Evolutionary conservation across 1,139 yeast species (phyloP).

Genomic region (Blastobotrys apis): DNA sequence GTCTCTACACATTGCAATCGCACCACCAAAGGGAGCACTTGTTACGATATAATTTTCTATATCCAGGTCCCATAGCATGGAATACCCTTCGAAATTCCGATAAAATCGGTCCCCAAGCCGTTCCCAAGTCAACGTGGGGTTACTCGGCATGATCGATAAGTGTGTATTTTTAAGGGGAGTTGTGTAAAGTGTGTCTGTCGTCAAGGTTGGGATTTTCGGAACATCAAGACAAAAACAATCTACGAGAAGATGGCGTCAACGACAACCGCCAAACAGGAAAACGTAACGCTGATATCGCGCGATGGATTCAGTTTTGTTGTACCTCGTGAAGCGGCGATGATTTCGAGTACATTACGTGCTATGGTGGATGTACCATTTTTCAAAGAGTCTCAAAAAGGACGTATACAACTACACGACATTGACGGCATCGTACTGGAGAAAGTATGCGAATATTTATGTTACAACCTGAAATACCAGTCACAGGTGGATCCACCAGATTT

Average conservation of each 20-base stretch:
- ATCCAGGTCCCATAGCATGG: constrained; percentile 34
- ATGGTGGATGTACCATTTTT: constrained; percentile 51
- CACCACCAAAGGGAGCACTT: constrained; percentile 45
- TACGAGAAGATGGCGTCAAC: background rate
- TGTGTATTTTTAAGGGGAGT: too few relatives aligned
- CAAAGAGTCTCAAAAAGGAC: constrained; percentile 50
- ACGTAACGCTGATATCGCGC: constrained; percentile 67
- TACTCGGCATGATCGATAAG: constrained; percentile 19
- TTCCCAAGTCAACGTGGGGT: constrained; percentile 34
- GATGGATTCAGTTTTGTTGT: constrained; percentile 68
- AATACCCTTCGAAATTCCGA: constrained; percentile 35
- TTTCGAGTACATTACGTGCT: constrained; percentile 74
- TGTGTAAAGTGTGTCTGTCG: too few relatives aligned
- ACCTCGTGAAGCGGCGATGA: constrained; percentile 71
- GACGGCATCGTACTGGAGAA: constrained; percentile 72
- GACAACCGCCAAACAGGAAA: constrained; percentile 32
- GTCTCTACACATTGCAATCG: constrained; percentile 39
- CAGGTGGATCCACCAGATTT: constrained; percentile 72
- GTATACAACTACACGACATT: constrained; percentile 52
- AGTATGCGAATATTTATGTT: constrained; percentile 81
- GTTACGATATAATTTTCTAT: constrained; percentile 36
- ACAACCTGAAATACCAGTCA: constrained; percentile 65
- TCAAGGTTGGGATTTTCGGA: background rate
- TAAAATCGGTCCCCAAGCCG: constrained; percentile 35
- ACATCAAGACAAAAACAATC: background rate